Evolutionary conservation across 2,329 filamentous ascomycete genomes (phyloP).

Genomic region (Cladosporium colombiae): DNA sequence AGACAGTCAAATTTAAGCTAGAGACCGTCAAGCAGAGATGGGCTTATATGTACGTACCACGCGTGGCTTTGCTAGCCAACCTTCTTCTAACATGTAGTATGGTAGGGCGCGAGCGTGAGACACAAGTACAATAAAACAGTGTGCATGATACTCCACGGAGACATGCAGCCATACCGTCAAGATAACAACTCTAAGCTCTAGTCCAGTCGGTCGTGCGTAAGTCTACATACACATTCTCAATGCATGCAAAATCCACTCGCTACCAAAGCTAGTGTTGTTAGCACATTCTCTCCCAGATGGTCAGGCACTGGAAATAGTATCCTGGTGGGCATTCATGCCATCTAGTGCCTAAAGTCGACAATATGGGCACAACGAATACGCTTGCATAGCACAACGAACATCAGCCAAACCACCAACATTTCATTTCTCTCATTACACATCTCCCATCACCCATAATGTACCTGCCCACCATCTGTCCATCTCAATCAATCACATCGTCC

Average conservation of each 20-base stretch:
- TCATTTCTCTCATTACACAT: not conserved
- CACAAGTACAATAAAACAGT: too few relatives aligned
- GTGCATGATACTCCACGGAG: too few relatives aligned
- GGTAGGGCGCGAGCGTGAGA: too few relatives aligned
- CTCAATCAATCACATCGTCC: conserved; percentile 64
- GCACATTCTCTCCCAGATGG: not conserved
- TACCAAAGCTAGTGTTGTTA: not conserved
- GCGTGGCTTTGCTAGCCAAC: too few relatives aligned
- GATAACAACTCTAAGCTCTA: too few relatives aligned
- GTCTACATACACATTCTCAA: not conserved
- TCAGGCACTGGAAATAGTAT: not conserved
- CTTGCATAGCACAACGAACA: not conserved
- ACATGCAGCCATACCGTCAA: too few relatives aligned
- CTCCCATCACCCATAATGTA: not conserved
- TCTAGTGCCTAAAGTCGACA: not conserved
- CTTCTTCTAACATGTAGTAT: too few relatives aligned
- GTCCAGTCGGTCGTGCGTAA: too few relatives aligned
- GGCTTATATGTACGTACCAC: too few relatives aligned
- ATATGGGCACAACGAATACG: not conserved
- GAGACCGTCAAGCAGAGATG: too few relatives aligned
- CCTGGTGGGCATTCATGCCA: not conserved
- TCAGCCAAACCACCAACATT: not conserved
- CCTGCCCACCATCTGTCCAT: not conserved
- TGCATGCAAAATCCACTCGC: not conserved
- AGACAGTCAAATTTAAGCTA: too few relatives aligned